Evolutionary conservation across 2,329 filamentous ascomycete genomes (phyloP).

Genomic region (Exutisphaerella laricina): DNA sequence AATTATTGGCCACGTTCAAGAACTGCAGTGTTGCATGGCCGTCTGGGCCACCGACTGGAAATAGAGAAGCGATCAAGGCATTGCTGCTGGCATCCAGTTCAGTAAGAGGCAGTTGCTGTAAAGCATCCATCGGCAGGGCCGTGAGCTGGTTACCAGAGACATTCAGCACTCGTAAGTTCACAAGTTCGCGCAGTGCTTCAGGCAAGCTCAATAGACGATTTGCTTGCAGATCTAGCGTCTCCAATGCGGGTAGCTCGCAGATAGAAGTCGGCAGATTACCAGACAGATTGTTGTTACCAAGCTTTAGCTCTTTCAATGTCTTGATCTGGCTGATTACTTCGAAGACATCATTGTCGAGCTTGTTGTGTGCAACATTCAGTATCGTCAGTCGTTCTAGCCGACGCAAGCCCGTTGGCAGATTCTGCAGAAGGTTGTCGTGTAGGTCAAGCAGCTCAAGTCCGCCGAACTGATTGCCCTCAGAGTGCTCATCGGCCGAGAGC

Average conservation of each 20-base stretch:
- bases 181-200: conserved; percentile 59
- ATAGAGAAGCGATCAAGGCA: conserved; percentile 65
- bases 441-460: conserved; percentile 76
- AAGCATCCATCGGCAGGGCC: conserved; percentile 61
- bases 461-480: conserved; percentile 69
- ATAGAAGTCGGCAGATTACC: conserved; percentile 63
- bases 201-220: conserved; percentile 74
- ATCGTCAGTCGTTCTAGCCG: conserved; percentile 68
- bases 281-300: conserved; percentile 70
- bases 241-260: conserved; percentile 60
- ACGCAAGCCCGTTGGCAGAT: conserved; percentile 69
- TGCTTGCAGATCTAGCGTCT: conserved; percentile 72
- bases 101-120: conserved; percentile 63
- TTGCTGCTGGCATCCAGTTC: conserved; percentile 76
- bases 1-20: conserved; percentile 73
- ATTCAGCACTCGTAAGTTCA: conserved; percentile 68
- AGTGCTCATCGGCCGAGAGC: conserved; percentile 59
- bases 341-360: conserved; percentile 65
- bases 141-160: conserved; percentile 72
- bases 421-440: conserved; percentile 72
- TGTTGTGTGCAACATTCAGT: conserved; percentile 74
- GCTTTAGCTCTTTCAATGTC: conserved; percentile 69
- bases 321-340: conserved; percentile 68
- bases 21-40: conserved; percentile 61
- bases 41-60: conserved; percentile 48